phyloP scores from a whole-genome alignment of 129 eudicot species.

The Helianthus annuus region DNA sequence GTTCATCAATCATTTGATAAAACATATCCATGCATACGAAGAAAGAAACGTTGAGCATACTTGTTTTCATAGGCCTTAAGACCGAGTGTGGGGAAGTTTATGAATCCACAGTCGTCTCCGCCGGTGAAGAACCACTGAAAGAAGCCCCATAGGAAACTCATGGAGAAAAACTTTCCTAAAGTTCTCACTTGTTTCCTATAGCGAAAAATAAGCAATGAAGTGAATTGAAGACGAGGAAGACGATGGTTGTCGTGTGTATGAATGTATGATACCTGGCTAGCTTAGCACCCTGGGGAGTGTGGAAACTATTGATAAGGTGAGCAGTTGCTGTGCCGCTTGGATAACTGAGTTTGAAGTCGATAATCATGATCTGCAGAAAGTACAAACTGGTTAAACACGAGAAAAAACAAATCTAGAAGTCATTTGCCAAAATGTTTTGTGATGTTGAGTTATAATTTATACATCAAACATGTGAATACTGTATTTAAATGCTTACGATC shows the following conservation, averaged over 20 bases:
- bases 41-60: slow-evolving; percentile 27
- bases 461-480: background rate
- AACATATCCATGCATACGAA: too few relatives aligned
- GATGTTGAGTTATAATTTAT: too few relatives aligned
- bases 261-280: slow-evolving; percentile 59
- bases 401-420: background rate
- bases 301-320: slow-evolving; percentile 93
- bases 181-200: slow-evolving; percentile 85
- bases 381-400: background rate
- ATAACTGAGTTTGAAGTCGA: slow-evolving; percentile 84
- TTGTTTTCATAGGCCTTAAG: slow-evolving; percentile 71
- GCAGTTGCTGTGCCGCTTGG: slow-evolving; percentile 99
- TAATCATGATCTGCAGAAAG: slow-evolving; percentile 74
- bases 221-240: background rate
- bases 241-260: background rate
- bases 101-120: slow-evolving; percentile 88
- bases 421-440: too few relatives aligned
- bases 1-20: background rate
- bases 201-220: slow-evolving; percentile 5
- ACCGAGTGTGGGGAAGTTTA: slow-evolving; percentile 72
- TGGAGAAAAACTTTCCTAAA: slow-evolving; percentile 83
- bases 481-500: background rate
- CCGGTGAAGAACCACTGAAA: slow-evolving; percentile 96
- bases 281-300: slow-evolving; percentile 92
- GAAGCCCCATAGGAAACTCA: slow-evolving; percentile 96